phyloP scores from a whole-genome alignment of 2,329 filamentous ascomycete genomes.

The Neofusicoccum parvum region DNA sequence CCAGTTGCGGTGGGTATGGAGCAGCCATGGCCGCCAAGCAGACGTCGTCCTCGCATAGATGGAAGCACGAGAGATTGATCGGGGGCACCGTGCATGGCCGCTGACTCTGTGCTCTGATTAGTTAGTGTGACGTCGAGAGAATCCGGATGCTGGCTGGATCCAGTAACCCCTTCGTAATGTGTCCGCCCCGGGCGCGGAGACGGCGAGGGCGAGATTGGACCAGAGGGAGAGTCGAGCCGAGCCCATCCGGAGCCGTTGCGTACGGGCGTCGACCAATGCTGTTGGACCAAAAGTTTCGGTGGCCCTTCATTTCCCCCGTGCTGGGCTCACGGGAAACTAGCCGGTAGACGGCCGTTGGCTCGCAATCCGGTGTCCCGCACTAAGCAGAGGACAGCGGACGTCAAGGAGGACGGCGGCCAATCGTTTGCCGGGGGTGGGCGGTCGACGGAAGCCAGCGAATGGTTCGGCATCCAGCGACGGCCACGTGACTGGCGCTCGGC shows the following conservation, averaged over 20 bases:
- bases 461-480: slow-evolving; percentile 36
- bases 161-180: slow-evolving; percentile 21
- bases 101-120: slow-evolving; percentile 22
- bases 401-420: slow-evolving; percentile 10
- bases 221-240: slow-evolving; percentile 20
- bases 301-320: slow-evolving; percentile 14
- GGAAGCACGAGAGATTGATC: slow-evolving; percentile 22
- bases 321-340: slow-evolving; percentile 18
- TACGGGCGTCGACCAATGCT: slow-evolving; percentile 31
- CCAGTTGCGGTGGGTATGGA: slow-evolving; percentile 31
- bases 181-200: slow-evolving; percentile 14
- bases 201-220: slow-evolving; percentile 14
- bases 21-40: slow-evolving; percentile 16
- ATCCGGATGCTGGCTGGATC: slow-evolving; percentile 22
- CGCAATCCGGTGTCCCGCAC: slow-evolving; percentile 18
- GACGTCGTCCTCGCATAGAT: slow-evolving; percentile 21
- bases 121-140: slow-evolving; percentile 21
- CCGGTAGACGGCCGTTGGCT: slow-evolving; percentile 10
- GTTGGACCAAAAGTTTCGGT: slow-evolving; percentile 13
- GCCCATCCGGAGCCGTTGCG: slow-evolving; percentile 21
- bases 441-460: slow-evolving; percentile 21
- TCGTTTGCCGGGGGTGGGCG: slow-evolving; percentile 8
- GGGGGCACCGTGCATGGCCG: slow-evolving; percentile 16
- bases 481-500: slow-evolving; percentile 42
- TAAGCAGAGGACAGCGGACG: slow-evolving; percentile 11